These are phyloP conservation scores for Collybia sordida DNA, from an alignment of 768 basidiomycete species.

Conservation along the genomic window DNA sequence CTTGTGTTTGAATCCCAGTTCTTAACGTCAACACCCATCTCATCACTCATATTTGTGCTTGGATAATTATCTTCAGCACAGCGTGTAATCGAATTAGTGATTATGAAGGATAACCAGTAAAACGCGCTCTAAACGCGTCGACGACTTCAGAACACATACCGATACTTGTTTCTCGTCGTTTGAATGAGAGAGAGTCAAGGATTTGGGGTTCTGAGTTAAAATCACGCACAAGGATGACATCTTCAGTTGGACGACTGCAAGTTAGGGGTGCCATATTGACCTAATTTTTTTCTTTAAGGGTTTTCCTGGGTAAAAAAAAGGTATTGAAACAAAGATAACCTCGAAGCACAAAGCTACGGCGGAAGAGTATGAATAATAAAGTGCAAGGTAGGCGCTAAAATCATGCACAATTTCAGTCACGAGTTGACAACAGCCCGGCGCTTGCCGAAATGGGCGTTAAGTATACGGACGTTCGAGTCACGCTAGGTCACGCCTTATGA, in stretches of 20 bases:
- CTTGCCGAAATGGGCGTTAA: neutral
- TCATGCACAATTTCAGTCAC: too few species aligned
- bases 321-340: neutral
- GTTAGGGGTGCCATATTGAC: conserved; percentile 1
- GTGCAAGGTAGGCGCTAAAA: neutral
- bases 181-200: conserved; percentile 19
- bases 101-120: conserved; percentile 1
- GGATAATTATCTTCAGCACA: neutral
- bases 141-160: conserved; percentile 20
- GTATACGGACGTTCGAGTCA: too few species aligned
- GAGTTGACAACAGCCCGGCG: neutral
- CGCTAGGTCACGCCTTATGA: too few species aligned
- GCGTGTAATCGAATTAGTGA: conserved; percentile 1
- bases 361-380: neutral
- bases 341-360: neutral
- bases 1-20: neutral
- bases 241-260: conserved; percentile 2
- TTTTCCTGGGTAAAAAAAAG: too few species aligned
- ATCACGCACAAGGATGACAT: conserved; percentile 14
- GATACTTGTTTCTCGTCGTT: conserved; percentile 29
- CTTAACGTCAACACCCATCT: conserved; percentile 7
- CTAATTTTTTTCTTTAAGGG: too few species aligned
- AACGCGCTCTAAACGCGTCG: conserved; percentile 9
- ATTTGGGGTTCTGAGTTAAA: conserved; percentile 18
- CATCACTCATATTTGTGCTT: conserved; percentile 2